Percentiles rank a stretch among this genome's conserved stretches.
phyloP scores from a whole-genome alignment of 768 basidiomycete genomes.

The Boletales sp. region DNA sequence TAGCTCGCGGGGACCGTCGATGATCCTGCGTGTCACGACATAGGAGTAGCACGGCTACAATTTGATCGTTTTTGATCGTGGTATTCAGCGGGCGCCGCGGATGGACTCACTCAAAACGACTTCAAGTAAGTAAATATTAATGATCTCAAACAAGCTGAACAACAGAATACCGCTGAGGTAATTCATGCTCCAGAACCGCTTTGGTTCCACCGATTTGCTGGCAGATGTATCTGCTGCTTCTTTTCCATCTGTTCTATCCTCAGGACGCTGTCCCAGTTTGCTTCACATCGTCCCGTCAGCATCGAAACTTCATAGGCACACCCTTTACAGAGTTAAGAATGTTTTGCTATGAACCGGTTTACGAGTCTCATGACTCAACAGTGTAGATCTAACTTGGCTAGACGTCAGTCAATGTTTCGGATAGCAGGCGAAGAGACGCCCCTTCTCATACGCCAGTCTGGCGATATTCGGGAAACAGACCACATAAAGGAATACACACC shows the following conservation, averaged over 20 bases:
- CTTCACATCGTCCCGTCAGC: background rate
- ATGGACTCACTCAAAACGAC: too few species aligned
- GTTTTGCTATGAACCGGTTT: background rate
- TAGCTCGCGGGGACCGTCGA: too few species aligned
- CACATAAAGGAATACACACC: conserved; percentile 42
- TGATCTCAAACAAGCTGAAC: too few species aligned
- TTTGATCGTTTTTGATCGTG: too few species aligned
- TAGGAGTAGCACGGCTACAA: too few species aligned
- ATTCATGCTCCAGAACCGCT: background rate
- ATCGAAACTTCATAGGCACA: background rate
- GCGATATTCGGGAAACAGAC: conserved; percentile 6
- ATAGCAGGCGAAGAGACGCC: conserved; percentile 59
- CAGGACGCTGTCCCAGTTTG: background rate
- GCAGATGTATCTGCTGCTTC: background rate
- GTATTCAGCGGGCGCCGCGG: too few species aligned
- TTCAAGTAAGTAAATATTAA: too few species aligned
- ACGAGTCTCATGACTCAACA: background rate
- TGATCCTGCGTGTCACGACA: too few species aligned
- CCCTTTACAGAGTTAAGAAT: background rate
- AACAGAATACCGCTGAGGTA: background rate
- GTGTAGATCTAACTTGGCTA: background rate
- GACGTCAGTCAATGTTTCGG: conserved; percentile 4
- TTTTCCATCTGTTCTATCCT: background rate
- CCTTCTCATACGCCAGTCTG: conserved; percentile 34
- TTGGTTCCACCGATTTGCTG: background rate